phyloP scores from a whole-genome alignment of 2,329 filamentous ascomycete species.

The Phyllosticta paracitricarpa region DNA sequence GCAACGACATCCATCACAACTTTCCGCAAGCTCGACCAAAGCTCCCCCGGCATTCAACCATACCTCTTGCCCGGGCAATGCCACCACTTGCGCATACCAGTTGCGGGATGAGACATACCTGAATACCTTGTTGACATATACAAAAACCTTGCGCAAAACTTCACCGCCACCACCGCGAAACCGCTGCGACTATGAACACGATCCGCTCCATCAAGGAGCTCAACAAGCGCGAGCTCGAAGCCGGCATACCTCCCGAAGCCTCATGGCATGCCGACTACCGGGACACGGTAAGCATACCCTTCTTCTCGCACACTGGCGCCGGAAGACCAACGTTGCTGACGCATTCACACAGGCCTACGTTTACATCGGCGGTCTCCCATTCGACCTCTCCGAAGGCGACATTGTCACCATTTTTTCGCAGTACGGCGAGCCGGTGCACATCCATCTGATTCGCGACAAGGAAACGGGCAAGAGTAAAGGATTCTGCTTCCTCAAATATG shows the following conservation, averaged over 20 bases:
- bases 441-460: conserved; percentile 88
- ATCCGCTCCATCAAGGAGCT: conserved; percentile 87
- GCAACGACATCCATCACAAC: too few species aligned
- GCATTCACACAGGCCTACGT: conserved; percentile 56
- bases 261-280: conserved; percentile 98
- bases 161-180: not conserved
- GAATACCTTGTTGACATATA: not conserved
- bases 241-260: conserved; percentile 72
- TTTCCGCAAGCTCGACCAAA: not conserved
- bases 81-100: not conserved
- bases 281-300: conserved; percentile 49
- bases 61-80: too few species aligned
- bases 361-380: conserved; percentile 90
- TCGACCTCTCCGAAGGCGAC: conserved; percentile 89
- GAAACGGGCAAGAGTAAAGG: conserved; percentile 92
- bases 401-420: conserved; percentile 95
- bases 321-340: not conserved
- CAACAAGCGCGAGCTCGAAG: conserved; percentile 89
- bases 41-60: not conserved
- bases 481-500: conserved; percentile 95
- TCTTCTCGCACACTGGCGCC: too few species aligned
- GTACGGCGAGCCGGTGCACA: conserved; percentile 86
- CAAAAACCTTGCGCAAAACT: not conserved
- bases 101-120: not conserved
- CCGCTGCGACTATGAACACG: conserved; percentile 63